Conservation (phyloP, 495 filamentous ascomycete genomes). For the Penicillium steckii region DNA sequence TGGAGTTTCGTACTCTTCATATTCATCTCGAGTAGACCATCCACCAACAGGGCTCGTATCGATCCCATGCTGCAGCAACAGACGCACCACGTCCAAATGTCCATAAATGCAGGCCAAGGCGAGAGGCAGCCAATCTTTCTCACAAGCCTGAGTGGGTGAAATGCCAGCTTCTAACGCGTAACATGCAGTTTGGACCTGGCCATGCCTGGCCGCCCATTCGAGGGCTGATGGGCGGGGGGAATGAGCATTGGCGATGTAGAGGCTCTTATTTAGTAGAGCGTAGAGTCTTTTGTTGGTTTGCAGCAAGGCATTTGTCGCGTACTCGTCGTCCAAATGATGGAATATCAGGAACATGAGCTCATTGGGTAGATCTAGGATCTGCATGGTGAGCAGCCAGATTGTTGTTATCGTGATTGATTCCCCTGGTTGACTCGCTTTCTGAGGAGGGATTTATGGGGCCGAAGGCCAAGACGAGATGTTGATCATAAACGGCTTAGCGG, state of each 20-base stretch:
- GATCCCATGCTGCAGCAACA: slow-evolving; percentile 1
- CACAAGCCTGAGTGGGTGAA: background rate
- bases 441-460: too few species aligned
- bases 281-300: background rate
- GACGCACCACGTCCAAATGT: background rate
- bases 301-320: background rate
- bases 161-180: background rate
- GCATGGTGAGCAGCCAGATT: too few species aligned
- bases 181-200: background rate
- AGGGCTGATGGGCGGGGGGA: background rate
- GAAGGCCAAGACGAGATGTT: too few species aligned
- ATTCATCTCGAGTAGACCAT: background rate
- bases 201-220: slow-evolving; percentile 3
- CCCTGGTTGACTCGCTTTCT: background rate
- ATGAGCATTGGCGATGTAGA: background rate
- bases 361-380: background rate
- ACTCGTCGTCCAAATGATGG: background rate
- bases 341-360: background rate
- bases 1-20: background rate
- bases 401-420: background rate
- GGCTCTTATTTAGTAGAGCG: background rate
- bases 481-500: too few species aligned
- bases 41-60: background rate
- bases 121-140: background rate
- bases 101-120: background rate